Conservation (phyloP, 495 filamentous ascomycete species). For the Aspergillus egyptiacus region DNA sequence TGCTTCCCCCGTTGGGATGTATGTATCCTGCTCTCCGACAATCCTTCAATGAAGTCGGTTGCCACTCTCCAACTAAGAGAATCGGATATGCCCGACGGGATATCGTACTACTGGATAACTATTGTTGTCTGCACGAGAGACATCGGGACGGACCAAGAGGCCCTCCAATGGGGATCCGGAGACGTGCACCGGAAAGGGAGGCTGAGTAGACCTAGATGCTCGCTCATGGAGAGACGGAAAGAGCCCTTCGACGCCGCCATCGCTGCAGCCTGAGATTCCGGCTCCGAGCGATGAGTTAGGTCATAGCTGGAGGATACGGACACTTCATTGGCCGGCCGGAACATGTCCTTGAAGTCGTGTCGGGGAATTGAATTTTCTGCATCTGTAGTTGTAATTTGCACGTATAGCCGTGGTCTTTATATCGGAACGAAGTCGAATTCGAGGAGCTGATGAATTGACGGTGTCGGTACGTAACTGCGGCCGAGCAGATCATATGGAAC, state of each 20-base stretch:
- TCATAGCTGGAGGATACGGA: conserved; percentile 11
- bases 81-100: conserved; percentile 22
- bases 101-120: conserved; percentile 27
- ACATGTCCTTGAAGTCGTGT: neutral
- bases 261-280: conserved; percentile 7
- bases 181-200: conserved; percentile 17
- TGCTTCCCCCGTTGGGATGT: conserved; percentile 46
- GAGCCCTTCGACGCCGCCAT: conserved; percentile 3
- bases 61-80: conserved; percentile 33
- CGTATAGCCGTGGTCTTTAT: neutral
- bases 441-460: too few relatives aligned
- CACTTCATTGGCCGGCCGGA: conserved; percentile 18
- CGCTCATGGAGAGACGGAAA: conserved; percentile 14
- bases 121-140: conserved; percentile 26
- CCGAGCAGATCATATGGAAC: too few relatives aligned
- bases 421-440: neutral
- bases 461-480: too few relatives aligned
- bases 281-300: conserved; percentile 17
- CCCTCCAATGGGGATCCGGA: conserved; percentile 13
- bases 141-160: conserved; percentile 19
- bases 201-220: conserved; percentile 12
- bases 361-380: neutral
- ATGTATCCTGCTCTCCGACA: conserved; percentile 2
- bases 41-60: conserved; percentile 24
- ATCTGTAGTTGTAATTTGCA: neutral